These are phyloP conservation scores for Picea sitchensis DNA, from an alignment of 75 land plant genomes.

Conservation along the genomic window DNA sequence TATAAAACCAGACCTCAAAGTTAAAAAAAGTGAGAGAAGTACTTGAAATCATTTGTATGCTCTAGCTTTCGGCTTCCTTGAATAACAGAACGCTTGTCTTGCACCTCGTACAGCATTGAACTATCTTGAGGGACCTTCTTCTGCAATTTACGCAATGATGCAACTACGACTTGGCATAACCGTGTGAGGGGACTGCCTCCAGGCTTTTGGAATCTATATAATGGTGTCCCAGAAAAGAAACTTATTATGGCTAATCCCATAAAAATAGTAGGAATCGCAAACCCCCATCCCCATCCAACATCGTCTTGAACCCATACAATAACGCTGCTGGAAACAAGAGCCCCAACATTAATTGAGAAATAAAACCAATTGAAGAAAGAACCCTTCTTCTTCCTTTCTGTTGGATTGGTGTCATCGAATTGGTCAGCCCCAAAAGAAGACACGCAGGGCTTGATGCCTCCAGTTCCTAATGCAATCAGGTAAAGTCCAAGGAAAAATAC, in stretches of 20 bases:
- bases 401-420: constrained; percentile 75
- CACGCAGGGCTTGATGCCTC: constrained; percentile 57
- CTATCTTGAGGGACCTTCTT: constrained; percentile 39
- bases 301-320: constrained; percentile 85
- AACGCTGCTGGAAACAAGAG: constrained; percentile 61
- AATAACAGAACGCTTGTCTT: constrained; percentile 49
- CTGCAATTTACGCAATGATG: constrained; percentile 60
- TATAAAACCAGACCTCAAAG: background rate
- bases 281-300: constrained; percentile 84
- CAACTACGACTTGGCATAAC: constrained; percentile 74
- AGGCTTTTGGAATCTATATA: constrained; percentile 72
- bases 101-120: constrained; percentile 51
- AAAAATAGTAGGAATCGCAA: constrained; percentile 67
- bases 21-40: background rate
- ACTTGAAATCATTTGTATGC: constrained; percentile 71
- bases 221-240: constrained; percentile 62
- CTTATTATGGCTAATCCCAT: constrained; percentile 62
- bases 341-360: constrained; percentile 72
- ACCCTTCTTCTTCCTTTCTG: constrained; percentile 55
- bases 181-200: constrained; percentile 88
- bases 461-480: constrained; percentile 82
- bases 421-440: constrained; percentile 86
- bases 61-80: constrained; percentile 78
- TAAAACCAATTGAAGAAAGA: constrained; percentile 64
- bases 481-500: constrained; percentile 75